These are phyloP conservation scores for Coccomyxa sp. DNA, from an alignment of 139 green algal genomes.

Conservation along the genomic window DNA sequence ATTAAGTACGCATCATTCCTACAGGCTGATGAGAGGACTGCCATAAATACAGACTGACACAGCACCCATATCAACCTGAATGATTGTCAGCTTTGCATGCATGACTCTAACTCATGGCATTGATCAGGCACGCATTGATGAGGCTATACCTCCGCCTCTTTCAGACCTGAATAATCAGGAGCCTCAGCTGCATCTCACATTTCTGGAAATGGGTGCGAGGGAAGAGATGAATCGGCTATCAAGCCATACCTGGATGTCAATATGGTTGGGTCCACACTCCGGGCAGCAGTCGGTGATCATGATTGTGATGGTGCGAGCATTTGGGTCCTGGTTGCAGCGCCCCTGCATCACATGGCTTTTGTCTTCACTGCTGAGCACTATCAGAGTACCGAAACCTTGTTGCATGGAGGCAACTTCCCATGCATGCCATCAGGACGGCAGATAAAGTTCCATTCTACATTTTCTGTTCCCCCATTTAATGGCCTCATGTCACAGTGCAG, in stretches of 20 bases:
- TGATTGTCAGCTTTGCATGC: no score
- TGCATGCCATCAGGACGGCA: neutral
- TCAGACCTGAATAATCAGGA: neutral
- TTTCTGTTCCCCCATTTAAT: no score
- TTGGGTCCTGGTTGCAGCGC: constrained; percentile 16
- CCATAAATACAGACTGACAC: no score
- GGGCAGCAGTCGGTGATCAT: constrained; percentile 46
- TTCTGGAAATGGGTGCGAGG: neutral
- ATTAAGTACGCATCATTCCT: no score
- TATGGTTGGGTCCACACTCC: constrained; percentile 39
- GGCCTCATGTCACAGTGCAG: no score
- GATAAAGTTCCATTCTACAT: neutral
- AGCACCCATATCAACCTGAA: no score
- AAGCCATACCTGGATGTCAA: constrained; percentile 33
- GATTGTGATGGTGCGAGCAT: constrained; percentile 10
- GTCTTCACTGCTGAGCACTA: neutral
- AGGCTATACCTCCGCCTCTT: no score
- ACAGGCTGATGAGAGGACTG: no score
- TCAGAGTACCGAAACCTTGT: neutral
- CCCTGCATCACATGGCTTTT: neutral
- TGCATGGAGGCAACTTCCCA: no score
- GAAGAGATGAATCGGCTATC: neutral
- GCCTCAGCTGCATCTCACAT: neutral
- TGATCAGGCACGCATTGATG: no score
- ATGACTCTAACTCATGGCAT: no score